phyloP scores from a whole-genome alignment of 192 early-diverging fungal genomes.

The Coemansia sp. region DNA sequence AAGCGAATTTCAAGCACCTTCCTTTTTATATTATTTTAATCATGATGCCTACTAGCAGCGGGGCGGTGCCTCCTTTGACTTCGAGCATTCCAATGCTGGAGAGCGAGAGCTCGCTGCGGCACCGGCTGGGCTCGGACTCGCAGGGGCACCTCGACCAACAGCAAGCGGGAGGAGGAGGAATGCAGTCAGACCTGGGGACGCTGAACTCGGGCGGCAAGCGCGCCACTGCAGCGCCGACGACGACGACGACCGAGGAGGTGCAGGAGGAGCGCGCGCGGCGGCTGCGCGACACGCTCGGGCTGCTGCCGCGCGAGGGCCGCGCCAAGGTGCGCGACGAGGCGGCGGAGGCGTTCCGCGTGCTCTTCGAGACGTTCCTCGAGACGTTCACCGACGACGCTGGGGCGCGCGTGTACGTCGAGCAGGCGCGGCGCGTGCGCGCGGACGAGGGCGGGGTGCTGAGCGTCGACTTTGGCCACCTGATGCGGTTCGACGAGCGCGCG shows the following conservation, averaged over 20 bases:
- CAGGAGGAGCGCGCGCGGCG: constrained; percentile 44
- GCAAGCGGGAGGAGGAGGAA: constrained; percentile 8
- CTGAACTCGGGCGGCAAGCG: constrained; percentile 11
- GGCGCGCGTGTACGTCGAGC: constrained; percentile 65
- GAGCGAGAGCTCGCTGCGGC: constrained; percentile 47
- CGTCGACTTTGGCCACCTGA: constrained; percentile 75
- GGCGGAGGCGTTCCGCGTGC: constrained; percentile 65
- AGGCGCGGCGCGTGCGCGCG: constrained; percentile 63
- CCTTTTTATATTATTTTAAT: background rate
- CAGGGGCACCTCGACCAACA: constrained; percentile 17
- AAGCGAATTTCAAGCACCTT: background rate
- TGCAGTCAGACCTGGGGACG: constrained; percentile 35
- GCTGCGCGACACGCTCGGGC: constrained; percentile 43
- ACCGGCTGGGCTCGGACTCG: constrained; percentile 18
- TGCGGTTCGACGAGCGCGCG: constrained; percentile 59
- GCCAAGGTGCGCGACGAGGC: constrained; percentile 65
- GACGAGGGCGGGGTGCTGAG: constrained; percentile 69
- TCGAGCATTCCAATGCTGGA: constrained; percentile 41
- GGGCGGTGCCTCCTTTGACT: constrained; percentile 25
- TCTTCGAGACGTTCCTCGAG: constrained; percentile 75
- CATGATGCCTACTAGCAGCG: constrained; percentile 36
- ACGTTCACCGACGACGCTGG: constrained; percentile 49
- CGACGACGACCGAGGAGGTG: constrained; percentile 50
- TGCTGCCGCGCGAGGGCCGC: constrained; percentile 34
- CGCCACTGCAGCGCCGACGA: too few relatives aligned